These are phyloP conservation scores for Dipodascopsis tothii DNA, from an alignment of 805 yeast genomes.

Conservation along the genomic window DNA sequence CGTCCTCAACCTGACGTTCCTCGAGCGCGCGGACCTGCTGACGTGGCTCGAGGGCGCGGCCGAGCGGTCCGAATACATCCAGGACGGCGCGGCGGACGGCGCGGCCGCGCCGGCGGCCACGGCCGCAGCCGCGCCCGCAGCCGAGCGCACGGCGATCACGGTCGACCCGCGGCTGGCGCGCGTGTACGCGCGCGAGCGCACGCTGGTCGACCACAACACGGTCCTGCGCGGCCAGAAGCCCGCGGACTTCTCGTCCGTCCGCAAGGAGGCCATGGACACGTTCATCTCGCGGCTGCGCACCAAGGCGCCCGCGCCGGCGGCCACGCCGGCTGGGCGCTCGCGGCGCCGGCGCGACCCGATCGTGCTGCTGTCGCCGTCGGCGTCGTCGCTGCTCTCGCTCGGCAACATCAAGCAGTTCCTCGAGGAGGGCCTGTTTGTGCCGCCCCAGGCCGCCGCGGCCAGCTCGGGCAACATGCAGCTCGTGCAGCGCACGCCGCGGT, in stretches of 20 bases:
- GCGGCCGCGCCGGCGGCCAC: slow-evolving; percentile 1
- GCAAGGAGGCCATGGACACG: slow-evolving; percentile 29
- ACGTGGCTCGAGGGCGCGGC: slow-evolving; percentile 72
- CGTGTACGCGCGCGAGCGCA: slow-evolving; percentile 40
- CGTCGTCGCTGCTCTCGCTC: slow-evolving; percentile 62
- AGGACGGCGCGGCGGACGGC: slow-evolving; percentile 1
- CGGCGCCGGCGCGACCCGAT: slow-evolving; percentile 50
- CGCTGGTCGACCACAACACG: slow-evolving; percentile 38
- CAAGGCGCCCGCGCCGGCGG: slow-evolving; percentile 1
- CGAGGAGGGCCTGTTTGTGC: slow-evolving; percentile 62
- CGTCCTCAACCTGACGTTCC: slow-evolving; percentile 65
- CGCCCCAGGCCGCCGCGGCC: slow-evolving; percentile 35
- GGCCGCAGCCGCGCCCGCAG: slow-evolving; percentile 1
- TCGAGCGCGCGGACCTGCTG: slow-evolving; percentile 76
- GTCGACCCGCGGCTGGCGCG: slow-evolving; percentile 45
- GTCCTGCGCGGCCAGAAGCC: slow-evolving; percentile 34
- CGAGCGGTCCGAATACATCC: slow-evolving; percentile 28
- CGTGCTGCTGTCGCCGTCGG: slow-evolving; percentile 69
- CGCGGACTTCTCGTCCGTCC: slow-evolving; percentile 31
- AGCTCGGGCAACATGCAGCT: slow-evolving; percentile 36
- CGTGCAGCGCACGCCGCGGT: slow-evolving; percentile 49
- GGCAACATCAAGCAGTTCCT: slow-evolving; percentile 60
- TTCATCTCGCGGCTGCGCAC: slow-evolving; percentile 15
- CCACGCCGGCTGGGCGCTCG: not conserved
- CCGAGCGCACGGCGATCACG: not conserved